Evolutionary conservation across 116 monocot species (phyloP).

Genomic region (Zostera marina): DNA sequence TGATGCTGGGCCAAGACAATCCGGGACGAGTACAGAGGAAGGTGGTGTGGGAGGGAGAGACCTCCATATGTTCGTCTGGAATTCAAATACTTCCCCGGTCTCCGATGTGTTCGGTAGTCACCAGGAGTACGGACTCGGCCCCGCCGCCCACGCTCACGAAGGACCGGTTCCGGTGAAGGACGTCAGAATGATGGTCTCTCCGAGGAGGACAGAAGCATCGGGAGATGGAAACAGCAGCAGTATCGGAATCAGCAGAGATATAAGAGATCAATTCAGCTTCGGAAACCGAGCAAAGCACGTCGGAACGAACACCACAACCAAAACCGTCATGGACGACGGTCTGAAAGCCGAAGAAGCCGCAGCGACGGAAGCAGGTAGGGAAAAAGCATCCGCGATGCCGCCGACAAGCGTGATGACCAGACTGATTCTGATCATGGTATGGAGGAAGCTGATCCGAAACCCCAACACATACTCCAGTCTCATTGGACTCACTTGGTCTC

Average conservation of each 20-base stretch:
- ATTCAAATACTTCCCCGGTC: constrained; percentile 63
- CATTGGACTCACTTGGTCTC: constrained; percentile 51
- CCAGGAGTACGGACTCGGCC: constrained; percentile 12
- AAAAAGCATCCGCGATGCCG: constrained; percentile 20
- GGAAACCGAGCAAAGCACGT: constrained; percentile 33
- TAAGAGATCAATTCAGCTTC: constrained; percentile 72
- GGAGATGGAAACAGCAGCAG: background rate
- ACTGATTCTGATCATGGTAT: constrained; percentile 68
- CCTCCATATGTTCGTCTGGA: constrained; percentile 73
- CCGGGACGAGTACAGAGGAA: background rate
- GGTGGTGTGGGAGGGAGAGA: constrained; percentile 19
- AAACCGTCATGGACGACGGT: constrained; percentile 3
- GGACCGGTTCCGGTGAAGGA: constrained; percentile 18
- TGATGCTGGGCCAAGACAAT: background rate
- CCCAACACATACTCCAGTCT: constrained; percentile 76
- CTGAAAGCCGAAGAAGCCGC: background rate
- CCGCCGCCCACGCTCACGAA: background rate
- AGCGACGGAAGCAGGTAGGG: background rate
- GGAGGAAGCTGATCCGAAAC: constrained; percentile 72
- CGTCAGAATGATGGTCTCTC: constrained; percentile 32
- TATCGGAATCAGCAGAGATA: constrained; percentile 32
- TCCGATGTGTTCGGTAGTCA: constrained; percentile 45
- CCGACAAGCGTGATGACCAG: constrained; percentile 66
- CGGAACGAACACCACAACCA: constrained; percentile 4
- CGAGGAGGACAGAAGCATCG: constrained; percentile 28